Conservation (phyloP, 23 red algal genomes). For the Gracilaria caudata region DNA sequence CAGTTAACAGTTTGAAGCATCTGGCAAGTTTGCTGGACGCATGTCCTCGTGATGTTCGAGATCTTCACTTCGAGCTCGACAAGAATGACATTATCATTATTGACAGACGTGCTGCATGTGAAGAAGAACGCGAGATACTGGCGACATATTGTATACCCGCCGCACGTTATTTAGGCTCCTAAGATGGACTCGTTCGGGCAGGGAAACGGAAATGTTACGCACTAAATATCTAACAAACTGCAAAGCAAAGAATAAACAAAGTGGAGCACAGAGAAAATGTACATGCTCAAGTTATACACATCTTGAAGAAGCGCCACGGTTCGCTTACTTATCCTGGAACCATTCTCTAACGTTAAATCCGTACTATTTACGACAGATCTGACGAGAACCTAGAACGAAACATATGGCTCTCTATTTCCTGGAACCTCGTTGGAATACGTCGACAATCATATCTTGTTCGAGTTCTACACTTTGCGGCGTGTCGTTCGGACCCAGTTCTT, state of each 20-base stretch:
- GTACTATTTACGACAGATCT: neutral
- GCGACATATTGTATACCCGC: conserved; percentile 82
- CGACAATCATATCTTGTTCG: conserved; percentile 42
- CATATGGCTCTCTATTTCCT: neutral
- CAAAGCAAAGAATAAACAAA: neutral
- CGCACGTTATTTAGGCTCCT: conserved; percentile 52
- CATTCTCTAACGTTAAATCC: neutral
- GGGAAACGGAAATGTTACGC: neutral
- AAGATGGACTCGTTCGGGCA: neutral
- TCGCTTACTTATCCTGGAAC: neutral
- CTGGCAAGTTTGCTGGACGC: conserved; percentile 73
- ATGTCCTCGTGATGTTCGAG: conserved; percentile 19
- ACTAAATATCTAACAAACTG: conserved; percentile 7
- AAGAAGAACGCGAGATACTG: conserved; percentile 71
- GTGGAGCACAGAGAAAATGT: neutral
- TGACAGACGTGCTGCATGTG: conserved; percentile 50
- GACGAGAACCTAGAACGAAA: neutral
- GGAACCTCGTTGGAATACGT: conserved; percentile 14
- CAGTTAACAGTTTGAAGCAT: conserved; percentile 73
- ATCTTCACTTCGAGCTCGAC: conserved; percentile 85
- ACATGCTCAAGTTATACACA: neutral
- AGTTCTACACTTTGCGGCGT: conserved; percentile 37
- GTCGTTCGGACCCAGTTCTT: conserved; percentile 18
- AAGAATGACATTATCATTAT: conserved; percentile 81
- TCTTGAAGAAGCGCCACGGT: neutral